These are phyloP conservation scores for Umbelopsis sp. DNA, from an alignment of 192 early-diverging fungal genomes.

Conservation along the genomic window DNA sequence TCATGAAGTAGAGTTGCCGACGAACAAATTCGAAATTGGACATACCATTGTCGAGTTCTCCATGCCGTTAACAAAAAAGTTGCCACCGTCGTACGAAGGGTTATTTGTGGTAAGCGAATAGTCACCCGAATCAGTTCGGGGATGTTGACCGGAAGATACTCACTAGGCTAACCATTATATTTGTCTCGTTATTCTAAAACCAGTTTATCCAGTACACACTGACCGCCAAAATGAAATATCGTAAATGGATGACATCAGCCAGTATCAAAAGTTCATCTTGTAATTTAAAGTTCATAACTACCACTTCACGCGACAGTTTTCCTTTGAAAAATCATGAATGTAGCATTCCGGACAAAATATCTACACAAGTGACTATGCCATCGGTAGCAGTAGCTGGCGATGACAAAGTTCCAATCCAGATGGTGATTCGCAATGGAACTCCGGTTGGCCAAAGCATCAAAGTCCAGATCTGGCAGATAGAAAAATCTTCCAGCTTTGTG, in stretches of 20 bases:
- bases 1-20: background rate
- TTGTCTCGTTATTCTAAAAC: background rate
- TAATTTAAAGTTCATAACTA: background rate
- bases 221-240: background rate
- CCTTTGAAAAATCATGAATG: background rate
- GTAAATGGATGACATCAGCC: background rate
- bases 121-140: background rate
- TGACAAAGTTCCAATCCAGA: background rate
- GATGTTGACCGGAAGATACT: background rate
- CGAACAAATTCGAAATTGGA: background rate
- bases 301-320: background rate
- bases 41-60: constrained; percentile 15
- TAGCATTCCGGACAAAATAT: background rate
- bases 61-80: background rate
- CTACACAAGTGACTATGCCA: background rate
- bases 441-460: background rate
- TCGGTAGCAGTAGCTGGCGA: background rate
- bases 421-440: background rate
- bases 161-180: background rate
- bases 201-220: constrained; percentile 1
- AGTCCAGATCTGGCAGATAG: background rate
- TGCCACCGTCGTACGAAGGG: constrained; percentile 18
- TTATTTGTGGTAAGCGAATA: background rate
- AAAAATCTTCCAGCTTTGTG: background rate
- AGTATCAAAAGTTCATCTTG: background rate